Conservation (phyloP, 345 rosid species). For the Heritiera fomes region DNA sequence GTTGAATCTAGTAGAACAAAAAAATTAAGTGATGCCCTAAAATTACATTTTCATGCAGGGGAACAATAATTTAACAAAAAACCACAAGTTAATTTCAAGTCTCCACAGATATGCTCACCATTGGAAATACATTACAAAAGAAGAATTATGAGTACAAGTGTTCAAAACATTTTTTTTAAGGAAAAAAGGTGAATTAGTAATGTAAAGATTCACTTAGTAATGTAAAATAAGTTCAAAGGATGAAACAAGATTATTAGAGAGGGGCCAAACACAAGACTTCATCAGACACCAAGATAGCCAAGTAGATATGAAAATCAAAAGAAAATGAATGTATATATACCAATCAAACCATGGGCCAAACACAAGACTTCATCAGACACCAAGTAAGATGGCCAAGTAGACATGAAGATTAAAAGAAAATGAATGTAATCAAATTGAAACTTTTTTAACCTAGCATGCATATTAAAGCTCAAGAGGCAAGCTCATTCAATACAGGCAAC, state of each 20-base stretch:
- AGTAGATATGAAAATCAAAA: not conserved
- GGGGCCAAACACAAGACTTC: not conserved
- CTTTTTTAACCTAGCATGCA: not conserved
- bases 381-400: not conserved
- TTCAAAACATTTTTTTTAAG: not conserved
- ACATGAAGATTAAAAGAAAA: not conserved
- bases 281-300: not conserved
- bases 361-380: not conserved
- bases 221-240: not conserved
- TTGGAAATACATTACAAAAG: not conserved
- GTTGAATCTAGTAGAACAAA: not conserved
- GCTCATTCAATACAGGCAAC: not conserved
- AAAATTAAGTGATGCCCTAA: not conserved
- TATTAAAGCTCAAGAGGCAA: not conserved
- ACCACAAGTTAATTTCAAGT: slow-evolving; percentile 1
- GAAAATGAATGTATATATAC: not conserved
- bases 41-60: not conserved
- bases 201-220: not conserved
- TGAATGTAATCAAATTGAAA: not conserved
- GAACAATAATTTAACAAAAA: not conserved
- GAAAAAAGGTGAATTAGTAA: not conserved
- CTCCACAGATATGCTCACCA: not conserved
- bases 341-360: not conserved
- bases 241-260: not conserved
- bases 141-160: not conserved